A percentile compares a stretch with the other conserved stretches of the same genome.
phyloP scores from a whole-genome alignment of 1,139 yeast genomes.

The Blastobotrys proliferans region DNA sequence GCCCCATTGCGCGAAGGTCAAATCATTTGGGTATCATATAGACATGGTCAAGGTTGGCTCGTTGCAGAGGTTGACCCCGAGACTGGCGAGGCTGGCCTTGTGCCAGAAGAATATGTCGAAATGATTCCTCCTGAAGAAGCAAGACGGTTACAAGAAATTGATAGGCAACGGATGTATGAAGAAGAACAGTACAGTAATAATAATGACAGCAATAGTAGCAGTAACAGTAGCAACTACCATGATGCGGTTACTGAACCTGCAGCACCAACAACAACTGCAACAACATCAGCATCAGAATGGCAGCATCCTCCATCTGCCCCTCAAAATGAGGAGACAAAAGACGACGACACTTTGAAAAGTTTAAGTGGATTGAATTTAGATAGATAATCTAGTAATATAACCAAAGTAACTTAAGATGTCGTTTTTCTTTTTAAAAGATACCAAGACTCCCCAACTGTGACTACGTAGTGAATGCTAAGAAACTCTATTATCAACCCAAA shows the following conservation, averaged over 20 bases:
- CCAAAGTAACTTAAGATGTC: too few species aligned
- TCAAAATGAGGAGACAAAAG: too few species aligned
- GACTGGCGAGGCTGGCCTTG: constrained; percentile 82
- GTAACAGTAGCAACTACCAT: constrained; percentile 4
- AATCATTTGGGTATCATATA: constrained; percentile 74
- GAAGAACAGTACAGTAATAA: constrained; percentile 8
- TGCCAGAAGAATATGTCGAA: constrained; percentile 92
- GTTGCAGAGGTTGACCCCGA: constrained; percentile 76
- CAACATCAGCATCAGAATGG: too few species aligned
- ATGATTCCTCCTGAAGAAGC: constrained; percentile 36
- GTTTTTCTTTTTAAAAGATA: too few species aligned
- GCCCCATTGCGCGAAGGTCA: constrained; percentile 77
- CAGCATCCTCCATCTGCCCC: too few species aligned
- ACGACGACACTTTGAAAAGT: too few species aligned
- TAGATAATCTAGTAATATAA: too few species aligned
- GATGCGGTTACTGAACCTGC: neutral
- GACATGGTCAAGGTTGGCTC: constrained; percentile 98
- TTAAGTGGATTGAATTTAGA: too few species aligned
- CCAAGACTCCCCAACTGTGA: too few species aligned
- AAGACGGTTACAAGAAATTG: constrained; percentile 9
- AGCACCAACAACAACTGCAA: too few species aligned
- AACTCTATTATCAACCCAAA: too few species aligned
- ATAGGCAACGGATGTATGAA: constrained; percentile 3
- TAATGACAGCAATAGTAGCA: constrained; percentile 9
- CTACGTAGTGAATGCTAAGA: too few species aligned